Evolutionary conservation across 139 green algal genomes (phyloP).

Genomic region (Spirogloea muscicola): DNA sequence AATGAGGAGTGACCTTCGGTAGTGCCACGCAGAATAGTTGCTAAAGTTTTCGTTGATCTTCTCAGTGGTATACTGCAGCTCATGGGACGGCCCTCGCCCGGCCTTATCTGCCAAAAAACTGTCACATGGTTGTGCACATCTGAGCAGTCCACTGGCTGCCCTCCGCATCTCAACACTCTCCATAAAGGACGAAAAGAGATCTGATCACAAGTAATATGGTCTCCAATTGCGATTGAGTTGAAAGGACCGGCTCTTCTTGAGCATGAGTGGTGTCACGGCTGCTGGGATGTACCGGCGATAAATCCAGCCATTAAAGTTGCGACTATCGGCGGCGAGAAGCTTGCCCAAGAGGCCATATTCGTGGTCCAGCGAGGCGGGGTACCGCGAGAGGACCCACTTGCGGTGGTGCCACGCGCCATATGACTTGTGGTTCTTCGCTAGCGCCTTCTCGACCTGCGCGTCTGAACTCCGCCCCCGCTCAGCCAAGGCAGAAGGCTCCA

Average conservation of each 20-base stretch:
- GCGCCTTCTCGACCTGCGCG: constrained; percentile 55
- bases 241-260: too few species aligned
- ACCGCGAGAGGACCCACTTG: constrained; percentile 63
- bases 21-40: constrained; percentile 98
- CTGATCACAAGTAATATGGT: too few species aligned
- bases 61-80: constrained; percentile 62
- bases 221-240: too few species aligned
- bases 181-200: too few species aligned
- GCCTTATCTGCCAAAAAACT: too few species aligned
- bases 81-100: too few species aligned
- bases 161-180: too few species aligned
- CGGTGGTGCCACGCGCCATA: constrained; percentile 93
- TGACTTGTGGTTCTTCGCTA: constrained; percentile 86
- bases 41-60: constrained; percentile 93
- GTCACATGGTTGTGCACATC: too few species aligned
- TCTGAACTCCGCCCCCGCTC: too few species aligned
- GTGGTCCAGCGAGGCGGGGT: constrained; percentile 11
- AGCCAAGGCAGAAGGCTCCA: too few species aligned
- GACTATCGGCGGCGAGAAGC: constrained; percentile 75
- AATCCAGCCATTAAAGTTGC: constrained; percentile 94
- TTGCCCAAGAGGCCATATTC: constrained; percentile 55
- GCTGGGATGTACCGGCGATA: constrained; percentile 69
- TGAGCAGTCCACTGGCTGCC: too few species aligned
- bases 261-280: too few species aligned
- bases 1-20: constrained; percentile 70